These are phyloP conservation scores for Grammothele lineata DNA, from an alignment of 768 basidiomycete genomes.

Conservation along the genomic window DNA sequence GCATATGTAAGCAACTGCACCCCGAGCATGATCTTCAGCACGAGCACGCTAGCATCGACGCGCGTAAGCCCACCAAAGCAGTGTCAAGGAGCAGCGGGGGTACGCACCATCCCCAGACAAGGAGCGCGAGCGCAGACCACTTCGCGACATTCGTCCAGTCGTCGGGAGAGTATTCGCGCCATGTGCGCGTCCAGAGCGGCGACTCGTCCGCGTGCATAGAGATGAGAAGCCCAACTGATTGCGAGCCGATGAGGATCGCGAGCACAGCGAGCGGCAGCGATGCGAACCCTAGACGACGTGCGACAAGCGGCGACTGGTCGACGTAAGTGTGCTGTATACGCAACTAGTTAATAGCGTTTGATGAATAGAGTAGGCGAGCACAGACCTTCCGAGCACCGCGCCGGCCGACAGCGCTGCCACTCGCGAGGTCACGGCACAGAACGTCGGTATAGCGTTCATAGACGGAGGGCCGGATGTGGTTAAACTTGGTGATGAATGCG, in stretches of 20 bases:
- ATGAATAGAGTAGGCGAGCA: not conserved
- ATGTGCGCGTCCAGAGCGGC: conserved; percentile 41
- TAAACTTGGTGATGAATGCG: conserved; percentile 99
- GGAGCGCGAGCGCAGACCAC: conserved; percentile 58
- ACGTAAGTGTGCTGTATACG: conserved; percentile 76
- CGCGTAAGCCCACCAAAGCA: not conserved
- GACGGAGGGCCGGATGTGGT: conserved; percentile 92
- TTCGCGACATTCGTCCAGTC: conserved; percentile 53
- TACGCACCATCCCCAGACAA: conserved; percentile 84
- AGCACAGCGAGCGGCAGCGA: conserved; percentile 88
- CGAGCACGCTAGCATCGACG: conserved; percentile 63
- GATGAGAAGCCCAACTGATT: conserved; percentile 62
- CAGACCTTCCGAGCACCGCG: conserved; percentile 68
- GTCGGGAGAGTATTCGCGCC: conserved; percentile 37
- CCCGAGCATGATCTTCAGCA: conserved; percentile 90
- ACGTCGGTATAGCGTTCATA: conserved; percentile 96
- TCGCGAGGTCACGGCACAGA: conserved; percentile 87
- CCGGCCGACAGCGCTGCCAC: conserved; percentile 67
- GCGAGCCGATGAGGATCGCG: conserved; percentile 69
- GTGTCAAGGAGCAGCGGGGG: not conserved
- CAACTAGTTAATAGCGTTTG: not conserved
- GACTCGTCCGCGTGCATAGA: conserved; percentile 33
- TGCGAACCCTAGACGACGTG: conserved; percentile 90
- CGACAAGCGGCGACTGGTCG: conserved; percentile 93
- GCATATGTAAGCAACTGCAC: conserved; percentile 85